These are phyloP conservation scores for Suhomyces faveliae DNA, from an alignment of 805 yeast genomes.

Conservation along the genomic window DNA sequence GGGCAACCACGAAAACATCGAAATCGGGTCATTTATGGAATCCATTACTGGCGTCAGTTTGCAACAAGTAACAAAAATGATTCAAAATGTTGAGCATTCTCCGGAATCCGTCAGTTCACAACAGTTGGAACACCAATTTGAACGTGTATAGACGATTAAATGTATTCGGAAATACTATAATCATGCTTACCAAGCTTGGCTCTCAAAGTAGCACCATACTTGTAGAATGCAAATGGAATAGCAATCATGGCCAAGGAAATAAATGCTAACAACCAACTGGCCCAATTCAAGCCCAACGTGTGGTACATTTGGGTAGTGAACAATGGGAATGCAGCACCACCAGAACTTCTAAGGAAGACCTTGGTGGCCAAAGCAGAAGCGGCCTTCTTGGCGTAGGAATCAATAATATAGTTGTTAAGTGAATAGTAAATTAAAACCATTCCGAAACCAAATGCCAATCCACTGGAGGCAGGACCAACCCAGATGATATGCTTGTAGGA, in stretches of 20 bases:
- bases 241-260: constrained; percentile 73
- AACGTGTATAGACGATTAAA: not conserved
- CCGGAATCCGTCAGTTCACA: constrained; percentile 19
- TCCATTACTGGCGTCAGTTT: constrained; percentile 49
- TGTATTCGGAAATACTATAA: constrained; percentile 33
- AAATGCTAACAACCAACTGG: constrained; percentile 74
- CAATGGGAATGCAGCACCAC: constrained; percentile 85
- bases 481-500: constrained; percentile 63
- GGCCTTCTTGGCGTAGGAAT: constrained; percentile 79
- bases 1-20: constrained; percentile 87
- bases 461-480: constrained; percentile 63
- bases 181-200: constrained; percentile 66
- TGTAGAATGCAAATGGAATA: constrained; percentile 70
- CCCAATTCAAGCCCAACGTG: constrained; percentile 75
- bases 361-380: constrained; percentile 81
- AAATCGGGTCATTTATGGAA: constrained; percentile 75
- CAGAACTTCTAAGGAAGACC: constrained; percentile 75
- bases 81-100: constrained; percentile 51
- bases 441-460: constrained; percentile 59
- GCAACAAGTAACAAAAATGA: constrained; percentile 44
- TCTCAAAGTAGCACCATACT: constrained; percentile 63
- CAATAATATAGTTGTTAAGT: constrained; percentile 79
- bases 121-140: not conserved
- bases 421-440: constrained; percentile 61
- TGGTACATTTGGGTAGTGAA: constrained; percentile 81